phyloP scores from a whole-genome alignment of 2,329 filamentous ascomycete genomes.

The Fusarium sp. region DNA sequence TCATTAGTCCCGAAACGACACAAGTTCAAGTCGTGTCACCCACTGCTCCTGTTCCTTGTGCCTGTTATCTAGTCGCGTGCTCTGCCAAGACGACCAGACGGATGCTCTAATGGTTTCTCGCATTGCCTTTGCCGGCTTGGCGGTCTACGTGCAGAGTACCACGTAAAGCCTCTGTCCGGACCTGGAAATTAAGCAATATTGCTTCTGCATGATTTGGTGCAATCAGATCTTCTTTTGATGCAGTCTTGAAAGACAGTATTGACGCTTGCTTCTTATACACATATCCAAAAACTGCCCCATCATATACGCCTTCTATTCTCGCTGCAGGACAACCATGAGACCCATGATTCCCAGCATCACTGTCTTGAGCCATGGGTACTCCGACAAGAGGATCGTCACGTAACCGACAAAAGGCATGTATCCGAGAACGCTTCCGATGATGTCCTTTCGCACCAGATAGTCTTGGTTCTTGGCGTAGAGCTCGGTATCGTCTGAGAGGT shows the following conservation, averaged over 20 bases:
- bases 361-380: constrained; percentile 97
- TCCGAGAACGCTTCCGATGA: constrained; percentile 91
- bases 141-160: constrained; percentile 1
- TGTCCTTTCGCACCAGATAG: constrained; percentile 87
- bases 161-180: constrained; percentile 5
- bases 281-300: constrained; percentile 2
- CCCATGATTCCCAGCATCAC: constrained; percentile 96
- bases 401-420: constrained; percentile 97
- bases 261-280: constrained; percentile 5
- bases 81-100: constrained; percentile 9
- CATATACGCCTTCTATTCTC: constrained; percentile 70
- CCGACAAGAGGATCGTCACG: constrained; percentile 93
- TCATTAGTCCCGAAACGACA: constrained; percentile 1
- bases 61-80: not conserved
- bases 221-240: constrained; percentile 19
- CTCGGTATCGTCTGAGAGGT: constrained; percentile 91
- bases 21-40: not conserved
- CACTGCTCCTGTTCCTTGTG: not conserved
- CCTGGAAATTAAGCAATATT: constrained; percentile 29
- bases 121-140: constrained; percentile 25
- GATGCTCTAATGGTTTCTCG: constrained; percentile 4
- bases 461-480: constrained; percentile 86
- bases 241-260: not conserved
- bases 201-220: constrained; percentile 11
- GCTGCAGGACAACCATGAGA: constrained; percentile 88